Percentiles rank a stretch among this genome's conserved stretches.
Conservation (phyloP, 1,284 basidiomycete genomes). For the Prillingera fragicola region DNA sequence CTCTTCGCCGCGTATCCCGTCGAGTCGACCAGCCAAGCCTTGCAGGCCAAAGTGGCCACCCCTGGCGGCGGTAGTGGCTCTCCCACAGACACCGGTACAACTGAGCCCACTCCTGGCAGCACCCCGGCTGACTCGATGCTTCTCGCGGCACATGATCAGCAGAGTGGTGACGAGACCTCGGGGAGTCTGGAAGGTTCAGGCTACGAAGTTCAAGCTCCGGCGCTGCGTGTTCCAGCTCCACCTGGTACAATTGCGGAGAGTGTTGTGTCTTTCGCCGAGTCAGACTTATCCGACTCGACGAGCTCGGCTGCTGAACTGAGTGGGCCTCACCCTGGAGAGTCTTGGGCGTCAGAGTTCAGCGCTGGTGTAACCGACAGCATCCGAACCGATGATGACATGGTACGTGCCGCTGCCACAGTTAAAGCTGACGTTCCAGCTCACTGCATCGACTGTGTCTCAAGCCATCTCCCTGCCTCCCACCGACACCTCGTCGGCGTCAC, state of each 20-base stretch:
- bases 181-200: too few relatives aligned
- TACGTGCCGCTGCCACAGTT: not conserved
- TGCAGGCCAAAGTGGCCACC: slow-evolving; percentile 19
- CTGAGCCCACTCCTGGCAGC: slow-evolving; percentile 8
- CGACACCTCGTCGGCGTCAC: slow-evolving; percentile 35
- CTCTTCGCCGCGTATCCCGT: slow-evolving; percentile 39
- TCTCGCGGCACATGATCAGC: slow-evolving; percentile 13
- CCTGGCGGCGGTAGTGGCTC: not conserved
- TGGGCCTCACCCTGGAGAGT: slow-evolving; percentile 16
- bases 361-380: not conserved
- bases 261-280: slow-evolving; percentile 8
- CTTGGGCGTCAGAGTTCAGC: slow-evolving; percentile 35
- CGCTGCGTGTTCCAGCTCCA: too few relatives aligned
- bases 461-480: slow-evolving; percentile 43
- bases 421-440: slow-evolving; percentile 19
- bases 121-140: slow-evolving; percentile 26
- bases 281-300: slow-evolving; percentile 10
- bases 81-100: slow-evolving; percentile 12
- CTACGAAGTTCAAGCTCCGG: too few relatives aligned
- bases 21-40: slow-evolving; percentile 35
- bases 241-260: slow-evolving; percentile 7
- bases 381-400: slow-evolving; percentile 13
- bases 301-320: slow-evolving; percentile 3
- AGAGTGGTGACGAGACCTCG: too few relatives aligned
- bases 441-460: slow-evolving; percentile 36